Evolutionary conservation across 2,329 filamentous ascomycete species (phyloP).

Genomic region (Fusarium newnesense): DNA sequence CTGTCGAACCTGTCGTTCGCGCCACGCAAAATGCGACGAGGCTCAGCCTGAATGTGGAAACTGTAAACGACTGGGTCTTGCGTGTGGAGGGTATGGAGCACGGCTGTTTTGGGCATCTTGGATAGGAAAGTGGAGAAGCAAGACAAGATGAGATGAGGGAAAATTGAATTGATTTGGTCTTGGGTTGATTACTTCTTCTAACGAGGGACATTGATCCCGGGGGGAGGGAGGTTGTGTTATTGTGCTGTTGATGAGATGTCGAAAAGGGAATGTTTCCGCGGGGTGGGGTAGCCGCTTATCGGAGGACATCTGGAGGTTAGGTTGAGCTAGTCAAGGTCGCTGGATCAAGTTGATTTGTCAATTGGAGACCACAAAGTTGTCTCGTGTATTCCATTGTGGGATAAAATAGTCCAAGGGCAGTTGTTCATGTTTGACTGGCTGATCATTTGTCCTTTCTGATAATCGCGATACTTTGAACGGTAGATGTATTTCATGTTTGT

Average conservation of each 20-base stretch:
- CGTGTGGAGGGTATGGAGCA: constrained; percentile 54
- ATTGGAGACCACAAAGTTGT: background rate
- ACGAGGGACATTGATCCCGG: constrained; percentile 10
- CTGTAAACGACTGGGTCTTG: constrained; percentile 49
- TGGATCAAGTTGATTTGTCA: background rate
- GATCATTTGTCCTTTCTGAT: background rate
- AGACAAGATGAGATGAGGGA: background rate
- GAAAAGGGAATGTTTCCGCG: constrained; percentile 38
- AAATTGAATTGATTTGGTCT: background rate
- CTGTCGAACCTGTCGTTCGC: constrained; percentile 49
- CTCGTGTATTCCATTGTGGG: background rate
- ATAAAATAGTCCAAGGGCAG: background rate
- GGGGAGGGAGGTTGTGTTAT: constrained; percentile 13
- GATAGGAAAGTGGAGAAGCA: constrained; percentile 35
- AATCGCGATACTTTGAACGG: background rate
- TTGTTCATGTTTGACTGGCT: background rate
- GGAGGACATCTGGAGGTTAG: background rate
- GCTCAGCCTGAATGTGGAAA: constrained; percentile 51
- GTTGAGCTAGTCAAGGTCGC: background rate
- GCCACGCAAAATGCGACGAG: constrained; percentile 59
- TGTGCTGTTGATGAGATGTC: constrained; percentile 5
- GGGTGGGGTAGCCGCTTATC: background rate
- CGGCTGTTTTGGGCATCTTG: constrained; percentile 40
- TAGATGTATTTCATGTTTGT: background rate
- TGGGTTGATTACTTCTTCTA: background rate